Evolutionary conservation across 208 protist genomes (phyloP), one percentile per base, ranked within the genome.

Genomic region (Acanthamoeba sp.): DNA sequence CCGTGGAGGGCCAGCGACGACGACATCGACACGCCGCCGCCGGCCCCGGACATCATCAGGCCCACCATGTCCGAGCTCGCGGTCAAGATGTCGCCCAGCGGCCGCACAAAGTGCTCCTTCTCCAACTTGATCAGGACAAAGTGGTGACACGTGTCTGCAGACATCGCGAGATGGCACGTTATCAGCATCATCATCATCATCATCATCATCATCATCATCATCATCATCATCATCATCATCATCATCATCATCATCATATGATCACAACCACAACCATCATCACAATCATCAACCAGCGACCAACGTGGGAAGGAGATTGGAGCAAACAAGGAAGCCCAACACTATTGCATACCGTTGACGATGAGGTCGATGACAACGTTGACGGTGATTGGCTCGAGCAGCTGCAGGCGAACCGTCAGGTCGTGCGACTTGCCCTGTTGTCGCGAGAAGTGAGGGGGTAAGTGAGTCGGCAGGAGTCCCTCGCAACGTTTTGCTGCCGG

Each of bases 51-150:
- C 22, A 20, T 20, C 52, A 59, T 59, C 52, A 59, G 14, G 66
- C 32, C 34, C 34, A 76, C 66, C 66, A 76, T 40, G 22, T 80
- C 36, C 18, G 36, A 45, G 20, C 71, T 80, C 6, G 71, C 32
- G 71, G 34, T 80, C 32, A 80, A 48, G 40, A 80, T 4, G 24
- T 80, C 71, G 22, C 71, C 71, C 36, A 80, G 71, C 71, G 71
- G 71, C 16, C 71, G 71, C 71, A 80, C 71, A 80, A 80, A 80
- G 40, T 80, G 71, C 29, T 80, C 71, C 12, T 80, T 80, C 71
- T 80, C 71, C 38, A 80, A 36, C 71, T 80, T 80, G 22, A 80
- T 45, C 38, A 80, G 34, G 9, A 80, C 71, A 80, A 80, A 80
- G 40, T 50, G 40, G n/a, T 80, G 71, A 18, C 71, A 80, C 2